These are phyloP conservation scores for Vicia sativa DNA, from an alignment of 306 rosid genomes.

Conservation along the genomic window DNA sequence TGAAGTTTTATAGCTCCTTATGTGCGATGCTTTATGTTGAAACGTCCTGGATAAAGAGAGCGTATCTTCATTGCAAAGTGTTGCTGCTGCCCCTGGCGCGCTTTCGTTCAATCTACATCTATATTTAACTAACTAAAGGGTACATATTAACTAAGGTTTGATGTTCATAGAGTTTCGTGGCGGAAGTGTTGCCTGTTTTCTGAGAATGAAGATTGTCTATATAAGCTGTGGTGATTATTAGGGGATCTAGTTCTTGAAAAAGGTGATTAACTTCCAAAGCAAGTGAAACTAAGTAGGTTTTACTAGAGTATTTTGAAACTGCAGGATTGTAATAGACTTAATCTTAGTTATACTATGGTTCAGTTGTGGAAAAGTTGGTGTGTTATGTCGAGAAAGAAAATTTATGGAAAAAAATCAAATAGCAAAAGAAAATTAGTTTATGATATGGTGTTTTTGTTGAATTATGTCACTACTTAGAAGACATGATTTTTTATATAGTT, in stretches of 20 bases:
- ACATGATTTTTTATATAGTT: not conserved
- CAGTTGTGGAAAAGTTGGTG: conserved; percentile 32
- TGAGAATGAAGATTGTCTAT: conserved; percentile 28
- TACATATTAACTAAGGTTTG: conserved; percentile 43
- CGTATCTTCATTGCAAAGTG: conserved; percentile 30
- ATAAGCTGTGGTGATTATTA: conserved; percentile 17
- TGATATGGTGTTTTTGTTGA: conserved; percentile 3
- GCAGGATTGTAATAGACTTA: conserved; percentile 33
- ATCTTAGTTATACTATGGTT: conserved; percentile 10
- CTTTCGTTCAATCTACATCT: conserved; percentile 37
- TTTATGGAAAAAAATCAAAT: conserved; percentile 1
- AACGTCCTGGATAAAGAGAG: conserved; percentile 19
- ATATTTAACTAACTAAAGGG: conserved; percentile 44
- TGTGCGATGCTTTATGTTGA: conserved; percentile 25
- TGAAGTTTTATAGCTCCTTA: conserved; percentile 23
- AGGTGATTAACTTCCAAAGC: conserved; percentile 28
- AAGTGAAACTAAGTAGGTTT: conserved; percentile 34
- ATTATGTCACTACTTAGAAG: not conserved
- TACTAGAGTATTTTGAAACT: conserved; percentile 29
- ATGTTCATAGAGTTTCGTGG: conserved; percentile 41
- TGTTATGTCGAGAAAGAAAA: conserved; percentile 18
- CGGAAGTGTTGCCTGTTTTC: conserved; percentile 34
- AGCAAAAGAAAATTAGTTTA: conserved; percentile 18
- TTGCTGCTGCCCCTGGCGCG: conserved; percentile 27
- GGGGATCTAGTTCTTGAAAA: conserved; percentile 37